Conservation (phyloP, 2,329 filamentous ascomycete genomes). For the Alternaria sp. region DNA sequence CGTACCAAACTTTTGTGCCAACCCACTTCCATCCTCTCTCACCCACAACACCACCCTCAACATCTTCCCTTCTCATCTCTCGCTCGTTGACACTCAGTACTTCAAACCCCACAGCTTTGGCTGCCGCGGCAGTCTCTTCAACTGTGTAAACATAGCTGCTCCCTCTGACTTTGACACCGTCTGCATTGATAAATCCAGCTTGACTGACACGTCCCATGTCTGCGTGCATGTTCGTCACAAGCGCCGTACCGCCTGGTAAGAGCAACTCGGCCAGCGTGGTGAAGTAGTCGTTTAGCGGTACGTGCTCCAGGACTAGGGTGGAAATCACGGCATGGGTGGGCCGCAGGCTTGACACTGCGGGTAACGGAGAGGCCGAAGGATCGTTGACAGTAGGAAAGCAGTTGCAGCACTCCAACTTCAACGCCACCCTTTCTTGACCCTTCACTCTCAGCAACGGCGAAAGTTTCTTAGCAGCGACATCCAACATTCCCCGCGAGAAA, state of each 20-base stretch:
- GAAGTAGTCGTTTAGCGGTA: constrained; percentile 64
- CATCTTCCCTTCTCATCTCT: constrained; percentile 40
- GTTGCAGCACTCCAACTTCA: constrained; percentile 39
- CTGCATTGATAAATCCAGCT: constrained; percentile 67
- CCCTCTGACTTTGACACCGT: constrained; percentile 64
- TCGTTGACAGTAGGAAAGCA: constrained; percentile 39
- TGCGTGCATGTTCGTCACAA: constrained; percentile 74
- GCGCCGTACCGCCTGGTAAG: constrained; percentile 58
- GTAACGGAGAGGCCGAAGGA: constrained; percentile 32
- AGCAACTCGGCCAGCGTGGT: constrained; percentile 55
- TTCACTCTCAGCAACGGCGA: constrained; percentile 1
- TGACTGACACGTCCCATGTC: constrained; percentile 68
- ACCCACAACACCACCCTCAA: constrained; percentile 42
- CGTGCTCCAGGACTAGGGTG: constrained; percentile 71
- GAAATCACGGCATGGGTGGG: constrained; percentile 61
- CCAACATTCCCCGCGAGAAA: constrained; percentile 66
- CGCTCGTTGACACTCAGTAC: constrained; percentile 42
- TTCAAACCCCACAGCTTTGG: constrained; percentile 48
- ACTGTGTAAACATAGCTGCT: constrained; percentile 66
- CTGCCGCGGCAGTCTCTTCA: constrained; percentile 61
- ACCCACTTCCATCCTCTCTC: constrained; percentile 53
- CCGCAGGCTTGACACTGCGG: constrained; percentile 19
- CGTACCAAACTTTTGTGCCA: constrained; percentile 53
- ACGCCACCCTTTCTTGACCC: neutral
- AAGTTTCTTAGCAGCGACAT: constrained; percentile 58